These are phyloP conservation scores for Claviceps monticola DNA, from an alignment of 2,329 filamentous ascomycete species.

Conservation along the genomic window DNA sequence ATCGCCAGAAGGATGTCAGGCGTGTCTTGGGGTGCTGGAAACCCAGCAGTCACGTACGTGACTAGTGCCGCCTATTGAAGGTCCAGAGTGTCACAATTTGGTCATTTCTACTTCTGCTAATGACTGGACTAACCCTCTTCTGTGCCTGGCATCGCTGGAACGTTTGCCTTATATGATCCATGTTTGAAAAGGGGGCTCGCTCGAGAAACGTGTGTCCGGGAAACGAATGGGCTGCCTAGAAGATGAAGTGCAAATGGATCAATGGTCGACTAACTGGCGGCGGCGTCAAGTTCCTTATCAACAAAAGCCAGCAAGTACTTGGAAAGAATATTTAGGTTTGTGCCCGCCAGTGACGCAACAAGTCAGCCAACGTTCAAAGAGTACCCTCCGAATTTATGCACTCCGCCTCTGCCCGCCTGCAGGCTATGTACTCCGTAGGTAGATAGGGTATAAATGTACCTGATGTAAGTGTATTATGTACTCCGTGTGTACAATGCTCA, in stretches of 20 bases:
- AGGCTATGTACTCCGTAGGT: too few relatives aligned
- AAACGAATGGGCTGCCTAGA: neutral
- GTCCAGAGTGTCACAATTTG: neutral
- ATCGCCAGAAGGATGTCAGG: conserved; percentile 75
- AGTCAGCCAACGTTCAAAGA: neutral
- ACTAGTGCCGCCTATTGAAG: conserved; percentile 61
- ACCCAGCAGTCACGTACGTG: conserved; percentile 93
- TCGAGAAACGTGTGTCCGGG: neutral
- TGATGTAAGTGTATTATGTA: too few relatives aligned
- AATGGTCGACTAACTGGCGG: neutral
- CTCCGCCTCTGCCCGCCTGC: conserved; percentile 1
- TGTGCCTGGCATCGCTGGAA: conserved; percentile 46
- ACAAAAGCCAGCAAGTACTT: neutral
- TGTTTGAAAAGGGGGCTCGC: conserved; percentile 13
- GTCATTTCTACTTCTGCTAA: neutral
- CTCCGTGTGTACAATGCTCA: neutral
- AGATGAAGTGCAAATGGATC: neutral
- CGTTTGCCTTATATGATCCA: conserved; percentile 46
- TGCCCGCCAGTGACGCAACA: neutral
- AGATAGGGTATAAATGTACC: too few relatives aligned
- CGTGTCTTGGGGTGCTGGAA: conserved; percentile 68
- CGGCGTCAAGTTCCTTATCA: neutral
- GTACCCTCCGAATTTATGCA: too few relatives aligned
- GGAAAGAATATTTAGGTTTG: too few relatives aligned
- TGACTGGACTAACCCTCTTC: conserved; percentile 36